phyloP scores from a whole-genome alignment of 176 grass and related monocot genomes.

The Aegilops speltoides region DNA sequence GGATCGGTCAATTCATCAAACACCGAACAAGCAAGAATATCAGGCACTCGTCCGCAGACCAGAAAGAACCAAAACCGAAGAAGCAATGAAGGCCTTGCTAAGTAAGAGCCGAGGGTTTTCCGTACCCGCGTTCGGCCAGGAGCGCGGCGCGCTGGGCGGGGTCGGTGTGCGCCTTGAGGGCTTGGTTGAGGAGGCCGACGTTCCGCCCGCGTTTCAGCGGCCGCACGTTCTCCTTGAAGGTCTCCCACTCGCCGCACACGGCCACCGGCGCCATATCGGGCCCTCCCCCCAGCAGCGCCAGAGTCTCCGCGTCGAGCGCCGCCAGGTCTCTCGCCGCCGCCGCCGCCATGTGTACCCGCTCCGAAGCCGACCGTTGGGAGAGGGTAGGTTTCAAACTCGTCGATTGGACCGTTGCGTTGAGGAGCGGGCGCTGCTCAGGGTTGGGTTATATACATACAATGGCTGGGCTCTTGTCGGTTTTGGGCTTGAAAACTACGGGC shows the following conservation, averaged over 20 bases:
- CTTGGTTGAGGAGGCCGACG: conserved; percentile 68
- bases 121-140: conserved; percentile 53
- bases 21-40: neutral
- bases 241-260: conserved; percentile 64
- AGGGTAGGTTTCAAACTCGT: conserved; percentile 29
- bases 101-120: neutral
- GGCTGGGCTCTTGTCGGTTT: neutral
- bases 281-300: conserved; percentile 27
- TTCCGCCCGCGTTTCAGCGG: conserved; percentile 96
- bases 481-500: neutral
- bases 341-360: conserved; percentile 8
- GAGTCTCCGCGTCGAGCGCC: conserved; percentile 30
- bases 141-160: conserved; percentile 54
- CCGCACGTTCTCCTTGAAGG: conserved; percentile 90
- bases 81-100: neutral
- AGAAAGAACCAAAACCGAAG: neutral
- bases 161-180: conserved; percentile 61
- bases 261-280: conserved; percentile 32
- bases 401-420: conserved; percentile 25
- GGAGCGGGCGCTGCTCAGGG: conserved; percentile 28
- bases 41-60: neutral
- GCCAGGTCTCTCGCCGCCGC: neutral
- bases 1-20: conserved; percentile 17
- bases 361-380: conserved; percentile 5
- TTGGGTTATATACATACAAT: conserved; percentile 37